Conservation (phyloP, 2,329 filamentous ascomycete species). For the Hypoxylon sp. region DNA sequence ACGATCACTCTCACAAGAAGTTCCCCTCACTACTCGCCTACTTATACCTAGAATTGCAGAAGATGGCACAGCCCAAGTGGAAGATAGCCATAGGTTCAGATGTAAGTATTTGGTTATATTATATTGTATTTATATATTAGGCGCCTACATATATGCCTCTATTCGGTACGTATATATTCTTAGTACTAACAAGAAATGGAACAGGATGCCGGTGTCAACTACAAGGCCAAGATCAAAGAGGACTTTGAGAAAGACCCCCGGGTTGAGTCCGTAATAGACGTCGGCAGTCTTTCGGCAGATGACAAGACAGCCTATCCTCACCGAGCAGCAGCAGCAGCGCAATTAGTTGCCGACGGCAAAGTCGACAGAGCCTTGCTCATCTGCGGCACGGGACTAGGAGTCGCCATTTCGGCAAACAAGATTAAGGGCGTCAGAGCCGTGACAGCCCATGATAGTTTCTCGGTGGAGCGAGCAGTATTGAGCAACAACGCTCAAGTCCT, state of each 20-base stretch:
- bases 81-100: conserved; percentile 69
- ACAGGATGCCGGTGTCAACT: conserved; percentile 79
- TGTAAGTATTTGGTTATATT: conserved; percentile 57
- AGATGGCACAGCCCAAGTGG: conserved; percentile 64
- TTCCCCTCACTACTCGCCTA: background rate
- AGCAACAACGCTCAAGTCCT: conserved; percentile 91
- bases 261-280: conserved; percentile 78
- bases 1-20: conserved; percentile 1
- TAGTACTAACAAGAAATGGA: conserved; percentile 15
- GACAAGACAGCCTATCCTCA: conserved; percentile 89
- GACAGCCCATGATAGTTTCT: conserved; percentile 89
- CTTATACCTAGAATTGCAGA: conserved; percentile 27
- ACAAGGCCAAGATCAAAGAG: conserved; percentile 83
- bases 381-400: conserved; percentile 88
- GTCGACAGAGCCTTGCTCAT: conserved; percentile 85
- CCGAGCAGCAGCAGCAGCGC: conserved; percentile 80
- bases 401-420: conserved; percentile 92
- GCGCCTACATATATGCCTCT: too few species aligned
- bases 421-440: conserved; percentile 88
- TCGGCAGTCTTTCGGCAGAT: conserved; percentile 74
- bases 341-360: conserved; percentile 72
- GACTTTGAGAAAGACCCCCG: conserved; percentile 77
- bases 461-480: conserved; percentile 82
- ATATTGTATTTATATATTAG: too few species aligned
- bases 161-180: background rate